Percentiles rank a stretch among this genome's conserved stretches.
Conservation (phyloP, 2,329 filamentous ascomycete genomes). For the Arachnopeziza araneosa region DNA sequence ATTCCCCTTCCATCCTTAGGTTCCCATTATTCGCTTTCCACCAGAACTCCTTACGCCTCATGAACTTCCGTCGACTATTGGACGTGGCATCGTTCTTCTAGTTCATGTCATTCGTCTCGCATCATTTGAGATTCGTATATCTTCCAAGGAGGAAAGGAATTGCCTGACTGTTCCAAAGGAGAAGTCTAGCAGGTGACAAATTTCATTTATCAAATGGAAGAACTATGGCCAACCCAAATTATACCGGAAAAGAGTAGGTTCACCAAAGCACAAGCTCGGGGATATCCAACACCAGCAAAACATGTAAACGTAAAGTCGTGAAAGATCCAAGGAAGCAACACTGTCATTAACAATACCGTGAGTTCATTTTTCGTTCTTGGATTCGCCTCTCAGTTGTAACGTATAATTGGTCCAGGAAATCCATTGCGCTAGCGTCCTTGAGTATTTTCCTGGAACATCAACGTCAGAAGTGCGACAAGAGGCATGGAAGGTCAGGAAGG, state of each 20-base stretch:
- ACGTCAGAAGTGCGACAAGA: no score
- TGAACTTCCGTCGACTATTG: background rate
- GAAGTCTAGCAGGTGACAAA: background rate
- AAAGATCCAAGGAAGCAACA: background rate
- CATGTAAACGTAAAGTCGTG: conserved; percentile 16
- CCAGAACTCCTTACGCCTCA: background rate
- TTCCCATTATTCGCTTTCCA: background rate
- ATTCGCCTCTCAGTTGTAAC: conserved; percentile 76
- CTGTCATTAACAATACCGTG: background rate
- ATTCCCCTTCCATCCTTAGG: background rate
- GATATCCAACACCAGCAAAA: background rate
- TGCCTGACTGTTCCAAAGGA: background rate
- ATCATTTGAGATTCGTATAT: background rate
- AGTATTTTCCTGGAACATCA: conserved; percentile 54
- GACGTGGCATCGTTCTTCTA: background rate
- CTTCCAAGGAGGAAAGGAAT: background rate
- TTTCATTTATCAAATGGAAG: background rate
- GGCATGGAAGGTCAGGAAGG: no score
- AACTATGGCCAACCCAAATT: background rate
- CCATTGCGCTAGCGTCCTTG: conserved; percentile 79
- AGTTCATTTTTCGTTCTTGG: conserved; percentile 48
- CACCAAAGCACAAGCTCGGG: background rate
- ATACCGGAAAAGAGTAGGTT: background rate
- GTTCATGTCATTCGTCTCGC: background rate
- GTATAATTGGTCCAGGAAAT: conserved; percentile 63